Evolutionary conservation across 805 yeast genomes (phyloP).

Genomic region (Ogataea dorogensis): DNA sequence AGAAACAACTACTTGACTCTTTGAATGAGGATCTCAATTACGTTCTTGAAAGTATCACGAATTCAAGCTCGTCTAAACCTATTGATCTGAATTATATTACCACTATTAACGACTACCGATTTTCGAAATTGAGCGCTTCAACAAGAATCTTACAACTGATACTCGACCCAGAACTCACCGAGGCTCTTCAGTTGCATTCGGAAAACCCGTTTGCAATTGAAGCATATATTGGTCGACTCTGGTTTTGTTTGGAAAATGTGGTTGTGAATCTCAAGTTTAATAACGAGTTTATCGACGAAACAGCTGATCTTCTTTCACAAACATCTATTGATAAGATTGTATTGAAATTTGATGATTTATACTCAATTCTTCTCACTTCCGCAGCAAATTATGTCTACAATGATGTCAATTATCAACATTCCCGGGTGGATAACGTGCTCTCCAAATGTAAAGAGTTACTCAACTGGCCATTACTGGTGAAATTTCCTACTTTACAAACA

Average conservation of each 20-base stretch:
- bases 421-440: slow-evolving; percentile 19
- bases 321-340: slow-evolving; percentile 18
- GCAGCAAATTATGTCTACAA: slow-evolving; percentile 20
- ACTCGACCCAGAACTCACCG: slow-evolving; percentile 23
- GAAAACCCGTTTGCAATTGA: slow-evolving; percentile 25
- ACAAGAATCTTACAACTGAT: slow-evolving; percentile 28
- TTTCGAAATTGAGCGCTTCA: slow-evolving; percentile 28
- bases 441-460: slow-evolving; percentile 28
- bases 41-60: slow-evolving; percentile 28
- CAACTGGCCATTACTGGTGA: slow-evolving; percentile 29
- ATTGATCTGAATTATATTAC: slow-evolving; percentile 20
- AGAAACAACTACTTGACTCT: slow-evolving; percentile 22
- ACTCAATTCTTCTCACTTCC: slow-evolving; percentile 26
- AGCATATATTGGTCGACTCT: slow-evolving; percentile 26
- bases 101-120: slow-evolving; percentile 19
- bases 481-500: slow-evolving; percentile 28
- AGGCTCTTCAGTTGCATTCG: slow-evolving; percentile 21
- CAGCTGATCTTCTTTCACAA: slow-evolving; percentile 18
- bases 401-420: slow-evolving; percentile 17
- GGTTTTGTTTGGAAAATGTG: slow-evolving; percentile 35
- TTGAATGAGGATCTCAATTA: slow-evolving; percentile 24
- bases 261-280: slow-evolving; percentile 27
- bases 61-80: slow-evolving; percentile 16
- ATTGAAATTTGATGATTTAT: slow-evolving; percentile 29
- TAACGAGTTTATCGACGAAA: slow-evolving; percentile 8